Conservation (phyloP, 2,329 filamentous ascomycete genomes). For the Botrytis medusae region DNA sequence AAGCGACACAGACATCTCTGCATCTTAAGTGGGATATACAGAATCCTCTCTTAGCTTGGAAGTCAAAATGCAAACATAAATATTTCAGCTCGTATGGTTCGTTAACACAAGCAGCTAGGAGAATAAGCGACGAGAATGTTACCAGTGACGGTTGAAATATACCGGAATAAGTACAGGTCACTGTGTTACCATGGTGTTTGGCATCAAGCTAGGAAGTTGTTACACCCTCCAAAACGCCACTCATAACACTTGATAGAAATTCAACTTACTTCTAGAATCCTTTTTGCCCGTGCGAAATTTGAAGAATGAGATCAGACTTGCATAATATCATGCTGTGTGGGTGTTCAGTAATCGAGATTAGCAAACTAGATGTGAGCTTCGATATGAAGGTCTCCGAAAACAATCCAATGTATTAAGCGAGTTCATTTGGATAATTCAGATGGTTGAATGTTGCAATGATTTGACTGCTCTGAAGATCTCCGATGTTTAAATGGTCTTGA, state of each 20-base stretch:
- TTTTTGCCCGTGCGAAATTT: not conserved
- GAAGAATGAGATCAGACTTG: constrained; percentile 7
- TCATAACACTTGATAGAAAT: not conserved
- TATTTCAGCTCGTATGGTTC: not conserved
- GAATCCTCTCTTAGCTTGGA: not conserved
- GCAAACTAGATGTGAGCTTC: not conserved
- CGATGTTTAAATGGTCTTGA: not conserved
- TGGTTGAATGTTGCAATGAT: not conserved
- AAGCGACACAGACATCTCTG: not conserved
- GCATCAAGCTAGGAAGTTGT: not conserved
- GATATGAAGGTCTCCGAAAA: not conserved
- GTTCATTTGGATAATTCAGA: not conserved
- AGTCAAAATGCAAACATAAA: not conserved
- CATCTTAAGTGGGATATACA: not conserved
- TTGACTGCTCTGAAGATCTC: not conserved
- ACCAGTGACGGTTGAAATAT: not conserved
- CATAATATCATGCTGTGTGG: constrained; percentile 17
- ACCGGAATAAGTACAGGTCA: not conserved
- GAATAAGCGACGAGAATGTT: not conserved
- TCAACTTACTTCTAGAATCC: not conserved
- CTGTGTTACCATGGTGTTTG: constrained; percentile 6
- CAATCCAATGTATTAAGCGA: not conserved
- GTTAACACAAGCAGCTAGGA: not conserved
- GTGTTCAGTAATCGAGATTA: not conserved
- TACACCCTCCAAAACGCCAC: constrained; percentile 7